phyloP scores from a whole-genome alignment of 345 rosid genomes.

The Excoecaria agallocha region DNA sequence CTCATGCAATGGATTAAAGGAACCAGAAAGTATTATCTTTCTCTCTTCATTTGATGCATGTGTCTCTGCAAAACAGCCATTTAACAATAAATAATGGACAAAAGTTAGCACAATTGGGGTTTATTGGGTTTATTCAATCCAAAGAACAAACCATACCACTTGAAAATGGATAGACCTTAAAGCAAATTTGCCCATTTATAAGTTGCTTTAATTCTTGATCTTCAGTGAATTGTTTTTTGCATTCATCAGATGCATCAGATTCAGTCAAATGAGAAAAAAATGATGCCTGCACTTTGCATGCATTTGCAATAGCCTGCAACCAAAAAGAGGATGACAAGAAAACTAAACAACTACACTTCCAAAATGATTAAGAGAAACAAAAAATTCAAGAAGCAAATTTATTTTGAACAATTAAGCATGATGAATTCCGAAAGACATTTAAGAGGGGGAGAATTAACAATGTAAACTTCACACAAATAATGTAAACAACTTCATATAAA shows the following conservation, averaged over 20 bases:
- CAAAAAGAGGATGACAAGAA: conserved; percentile 15
- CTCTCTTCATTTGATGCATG: conserved; percentile 43
- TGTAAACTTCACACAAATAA: neutral
- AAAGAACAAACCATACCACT: conserved; percentile 48
- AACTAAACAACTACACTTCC: neutral
- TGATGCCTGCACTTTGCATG: conserved; percentile 59
- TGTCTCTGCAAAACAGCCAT: conserved; percentile 40
- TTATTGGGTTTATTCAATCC: conserved; percentile 16
- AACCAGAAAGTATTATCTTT: conserved; percentile 83
- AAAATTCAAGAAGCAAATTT: neutral
- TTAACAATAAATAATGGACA: conserved; percentile 18
- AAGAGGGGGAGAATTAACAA: too few species aligned
- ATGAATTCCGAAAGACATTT: conserved; percentile 5
- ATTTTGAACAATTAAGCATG: neutral
- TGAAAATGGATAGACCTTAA: conserved; percentile 70
- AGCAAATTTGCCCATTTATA: conserved; percentile 61
- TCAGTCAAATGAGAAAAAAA: conserved; percentile 52
- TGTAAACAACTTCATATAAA: neutral
- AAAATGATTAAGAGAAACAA: neutral
- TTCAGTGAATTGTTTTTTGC: conserved; percentile 53
- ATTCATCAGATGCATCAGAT: conserved; percentile 53
- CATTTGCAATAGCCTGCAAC: conserved; percentile 75
- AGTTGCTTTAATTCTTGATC: conserved; percentile 79
- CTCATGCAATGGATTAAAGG: conserved; percentile 92
- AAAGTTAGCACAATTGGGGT: neutral